Conservation (phyloP, 495 filamentous ascomycete genomes). For the Polyplosphaeria fusca region DNA sequence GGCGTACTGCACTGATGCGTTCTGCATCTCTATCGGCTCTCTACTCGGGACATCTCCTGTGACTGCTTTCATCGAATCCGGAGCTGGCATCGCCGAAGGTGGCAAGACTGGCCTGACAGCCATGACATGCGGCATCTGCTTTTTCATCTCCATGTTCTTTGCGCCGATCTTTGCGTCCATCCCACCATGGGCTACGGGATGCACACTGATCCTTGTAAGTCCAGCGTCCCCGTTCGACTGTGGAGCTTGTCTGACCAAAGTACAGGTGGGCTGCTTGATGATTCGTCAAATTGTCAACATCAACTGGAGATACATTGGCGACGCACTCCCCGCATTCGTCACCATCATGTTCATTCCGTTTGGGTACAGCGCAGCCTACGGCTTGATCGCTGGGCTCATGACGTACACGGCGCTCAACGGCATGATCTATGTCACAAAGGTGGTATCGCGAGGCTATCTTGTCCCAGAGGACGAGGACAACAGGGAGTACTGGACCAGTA, state of each 20-base stretch:
- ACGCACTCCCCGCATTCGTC: conserved; percentile 76
- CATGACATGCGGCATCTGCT: conserved; percentile 71
- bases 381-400: conserved; percentile 73
- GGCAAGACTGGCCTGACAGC: conserved; percentile 78
- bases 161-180: conserved; percentile 58
- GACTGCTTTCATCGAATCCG: conserved; percentile 80
- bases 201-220: conserved; percentile 76
- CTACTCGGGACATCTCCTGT: conserved; percentile 72
- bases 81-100: conserved; percentile 80
- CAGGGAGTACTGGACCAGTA: conserved; percentile 72
- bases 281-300: conserved; percentile 74
- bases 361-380: conserved; percentile 77
- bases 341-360: conserved; percentile 84
- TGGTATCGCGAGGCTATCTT: conserved; percentile 61
- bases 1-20: conserved; percentile 76
- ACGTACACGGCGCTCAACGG: conserved; percentile 70
- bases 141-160: conserved; percentile 76
- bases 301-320: conserved; percentile 79
- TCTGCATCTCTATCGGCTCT: conserved; percentile 73
- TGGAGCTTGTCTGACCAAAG: no score
- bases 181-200: conserved; percentile 80
- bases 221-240: conserved; percentile 44
- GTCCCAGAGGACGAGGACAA: conserved; percentile 68
- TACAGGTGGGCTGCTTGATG: conserved; percentile 35
- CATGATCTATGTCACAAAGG: conserved; percentile 61